Base-by-base conservation (phyloP, 345 rosid genomes). In the Citrus mangshanensis region DNA sequence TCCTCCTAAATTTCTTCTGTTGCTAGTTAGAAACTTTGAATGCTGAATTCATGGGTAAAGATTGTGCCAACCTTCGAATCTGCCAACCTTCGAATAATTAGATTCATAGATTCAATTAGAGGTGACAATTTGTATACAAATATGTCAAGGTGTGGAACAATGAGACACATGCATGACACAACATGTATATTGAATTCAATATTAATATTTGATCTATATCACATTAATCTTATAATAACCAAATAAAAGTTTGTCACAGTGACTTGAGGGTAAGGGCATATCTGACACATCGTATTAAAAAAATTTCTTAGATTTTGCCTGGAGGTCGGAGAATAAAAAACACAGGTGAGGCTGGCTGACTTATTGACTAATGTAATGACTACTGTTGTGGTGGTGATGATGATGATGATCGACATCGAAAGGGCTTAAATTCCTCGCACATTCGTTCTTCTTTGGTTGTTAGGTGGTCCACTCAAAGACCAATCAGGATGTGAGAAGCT, bases 391-490 rank as follows among this genome's bases (percentile, higher is more conserved):
- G 4, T 63, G 67, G 30, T 32, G 40, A 0, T 51, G 7, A 7
- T 64, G 18, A 64, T 32, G 40, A 51, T 51, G 7, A 32, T 64
- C 1, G 18, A 64, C 68, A 35, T 14, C 14, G 25, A n/a, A 32
- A 6, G 9, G 35, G 58, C 38, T 74, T 9, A 42, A 74, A 74
- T 74, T 62, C 70, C 69, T 74, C 42, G 6, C 58, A 54, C 22
- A 5, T 54, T 54, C 59, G 42, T 74, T 74, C 28, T 42, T 63
- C 35, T 42, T 38, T 19, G 27, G 40, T 21, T 61, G 22, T 40
- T 27, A 28, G 56, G 55, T 77, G 81, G 61, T 55, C 84, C 84
- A 74, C 54, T 54, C 64, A 40, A 32, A 28, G 24, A 63, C 64
- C 61, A 71, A 42, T 61, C 77, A 19, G 6, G 68, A 40, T 27